Conservation (phyloP, 805 yeast species). For the Diddensiella transvaalensis region DNA sequence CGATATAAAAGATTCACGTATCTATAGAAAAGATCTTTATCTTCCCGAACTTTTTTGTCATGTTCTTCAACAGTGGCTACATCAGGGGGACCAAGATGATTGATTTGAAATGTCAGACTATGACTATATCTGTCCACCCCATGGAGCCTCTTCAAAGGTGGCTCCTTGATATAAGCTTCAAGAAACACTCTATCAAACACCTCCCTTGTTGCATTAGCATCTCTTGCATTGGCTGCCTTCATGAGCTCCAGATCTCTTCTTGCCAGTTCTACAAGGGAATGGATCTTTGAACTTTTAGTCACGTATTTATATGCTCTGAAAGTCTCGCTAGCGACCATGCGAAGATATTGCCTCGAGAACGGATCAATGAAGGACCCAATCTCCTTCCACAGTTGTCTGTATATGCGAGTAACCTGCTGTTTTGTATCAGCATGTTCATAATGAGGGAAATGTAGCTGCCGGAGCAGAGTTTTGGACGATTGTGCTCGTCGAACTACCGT, state of each 20-base stretch:
- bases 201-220: constrained; percentile 11
- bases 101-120: constrained; percentile 18
- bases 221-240: constrained; percentile 10
- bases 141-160: constrained; percentile 18
- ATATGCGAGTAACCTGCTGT: constrained; percentile 10
- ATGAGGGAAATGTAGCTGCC: constrained; percentile 19
- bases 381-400: constrained; percentile 13
- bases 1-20: constrained; percentile 14
- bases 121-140: constrained; percentile 1
- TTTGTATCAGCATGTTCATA: constrained; percentile 9
- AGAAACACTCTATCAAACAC: constrained; percentile 20
- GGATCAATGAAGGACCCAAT: constrained; percentile 21
- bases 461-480: constrained; percentile 4
- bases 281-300: constrained; percentile 13
- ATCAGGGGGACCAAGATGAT: constrained; percentile 21
- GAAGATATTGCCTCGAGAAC: constrained; percentile 18
- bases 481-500: too few relatives aligned
- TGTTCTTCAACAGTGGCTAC: constrained; percentile 17
- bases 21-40: constrained; percentile 13
- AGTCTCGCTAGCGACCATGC: constrained; percentile 12
- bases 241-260: constrained; percentile 13
- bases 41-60: not conserved
- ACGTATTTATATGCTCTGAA: constrained; percentile 24
- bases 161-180: constrained; percentile 14
- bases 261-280: constrained; percentile 18